These are phyloP conservation scores for Pseudocercospora crystallina DNA, from an alignment of 2,329 filamentous ascomycete species.

Conservation along the genomic window DNA sequence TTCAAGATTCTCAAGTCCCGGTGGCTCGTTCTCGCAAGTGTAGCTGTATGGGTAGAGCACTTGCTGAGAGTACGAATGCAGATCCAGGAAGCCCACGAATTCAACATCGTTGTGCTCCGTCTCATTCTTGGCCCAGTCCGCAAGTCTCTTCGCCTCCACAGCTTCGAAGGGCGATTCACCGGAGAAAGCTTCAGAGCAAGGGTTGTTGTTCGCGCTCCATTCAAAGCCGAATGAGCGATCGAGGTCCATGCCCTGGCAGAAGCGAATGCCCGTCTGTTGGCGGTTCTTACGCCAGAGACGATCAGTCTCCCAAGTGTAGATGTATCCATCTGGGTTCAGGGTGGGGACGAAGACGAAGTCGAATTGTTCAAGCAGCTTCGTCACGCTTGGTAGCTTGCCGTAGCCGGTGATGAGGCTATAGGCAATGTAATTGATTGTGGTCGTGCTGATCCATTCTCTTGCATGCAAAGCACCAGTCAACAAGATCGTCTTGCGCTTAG, in stretches of 20 bases:
- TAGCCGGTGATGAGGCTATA: constrained; percentile 85
- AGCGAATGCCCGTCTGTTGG: constrained; percentile 76
- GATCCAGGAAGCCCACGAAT: constrained; percentile 82
- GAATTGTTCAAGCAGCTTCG: constrained; percentile 76
- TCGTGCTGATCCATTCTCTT: constrained; percentile 93
- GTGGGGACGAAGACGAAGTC: constrained; percentile 88
- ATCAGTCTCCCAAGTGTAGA: constrained; percentile 89
- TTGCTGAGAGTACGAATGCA: constrained; percentile 95
- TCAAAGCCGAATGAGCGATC: constrained; percentile 83
- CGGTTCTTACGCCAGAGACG: constrained; percentile 93
- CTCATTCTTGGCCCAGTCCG: constrained; percentile 80
- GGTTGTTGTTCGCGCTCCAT: constrained; percentile 77
- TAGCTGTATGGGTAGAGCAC: constrained; percentile 91
- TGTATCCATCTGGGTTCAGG: constrained; percentile 89
- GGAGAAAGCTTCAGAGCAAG: constrained; percentile 88
- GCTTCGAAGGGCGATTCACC: constrained; percentile 82
- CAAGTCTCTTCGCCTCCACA: constrained; percentile 71
- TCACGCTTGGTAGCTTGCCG: constrained; percentile 68
- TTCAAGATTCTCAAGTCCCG: constrained; percentile 85
- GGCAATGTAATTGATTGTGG: constrained; percentile 85
- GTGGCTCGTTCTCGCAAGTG: constrained; percentile 74
- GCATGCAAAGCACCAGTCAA: constrained; percentile 87
- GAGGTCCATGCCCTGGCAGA: constrained; percentile 85
- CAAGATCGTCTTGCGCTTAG: constrained; percentile 71
- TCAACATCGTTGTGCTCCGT: constrained; percentile 67